A percentile compares a stretch with the other conserved stretches of the same genome.
Evolutionary conservation across 495 filamentous ascomycete genomes (phyloP).

Genomic region (Xylaria bambusicola): DNA sequence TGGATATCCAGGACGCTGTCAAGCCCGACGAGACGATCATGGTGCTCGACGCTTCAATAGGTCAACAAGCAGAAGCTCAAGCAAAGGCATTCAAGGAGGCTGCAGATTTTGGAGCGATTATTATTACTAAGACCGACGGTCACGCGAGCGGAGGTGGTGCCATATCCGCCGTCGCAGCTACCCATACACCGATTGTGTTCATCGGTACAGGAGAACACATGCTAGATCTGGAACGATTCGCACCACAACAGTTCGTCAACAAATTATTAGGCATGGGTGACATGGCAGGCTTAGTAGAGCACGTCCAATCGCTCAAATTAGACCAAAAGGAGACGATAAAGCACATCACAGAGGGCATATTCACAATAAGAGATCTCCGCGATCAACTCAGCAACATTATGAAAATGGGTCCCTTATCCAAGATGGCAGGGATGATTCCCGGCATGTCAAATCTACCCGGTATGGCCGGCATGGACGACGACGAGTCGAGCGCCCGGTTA

Average conservation of each 20-base stretch:
- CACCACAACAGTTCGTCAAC: slow-evolving; percentile 84
- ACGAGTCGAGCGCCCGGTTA: slow-evolving; percentile 87
- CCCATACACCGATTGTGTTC: slow-evolving; percentile 95
- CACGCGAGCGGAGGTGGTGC: slow-evolving; percentile 94
- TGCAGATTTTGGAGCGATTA: slow-evolving; percentile 96
- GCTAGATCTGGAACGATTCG: slow-evolving; percentile 91
- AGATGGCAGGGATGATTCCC: slow-evolving; percentile 99
- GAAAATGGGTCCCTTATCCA: slow-evolving; percentile 98
- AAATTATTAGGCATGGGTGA: slow-evolving; percentile 97
- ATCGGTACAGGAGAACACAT: slow-evolving; percentile 97
- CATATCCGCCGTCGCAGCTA: slow-evolving; percentile 97
- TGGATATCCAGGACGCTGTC: slow-evolving; percentile 90
- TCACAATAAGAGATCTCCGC: slow-evolving; percentile 90
- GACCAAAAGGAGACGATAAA: slow-evolving; percentile 99
- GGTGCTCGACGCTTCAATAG: slow-evolving; percentile 94
- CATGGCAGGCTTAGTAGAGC: slow-evolving; percentile 91
- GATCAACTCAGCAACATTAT: slow-evolving; percentile 97
- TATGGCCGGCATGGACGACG: slow-evolving; percentile 93
- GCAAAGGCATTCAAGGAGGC: slow-evolving; percentile 96
- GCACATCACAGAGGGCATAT: slow-evolving; percentile 94
- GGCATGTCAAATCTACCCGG: slow-evolving; percentile 76
- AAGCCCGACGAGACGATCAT: slow-evolving; percentile 97
- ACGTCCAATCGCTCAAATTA: slow-evolving; percentile 94
- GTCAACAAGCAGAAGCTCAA: slow-evolving; percentile 92
- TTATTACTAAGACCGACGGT: slow-evolving; percentile 98